A percentile compares a stretch with the other conserved stretches of the same genome.
phyloP scores from a whole-genome alignment of 2,329 filamentous ascomycete genomes.

The Phyllosticta capitalensis region DNA sequence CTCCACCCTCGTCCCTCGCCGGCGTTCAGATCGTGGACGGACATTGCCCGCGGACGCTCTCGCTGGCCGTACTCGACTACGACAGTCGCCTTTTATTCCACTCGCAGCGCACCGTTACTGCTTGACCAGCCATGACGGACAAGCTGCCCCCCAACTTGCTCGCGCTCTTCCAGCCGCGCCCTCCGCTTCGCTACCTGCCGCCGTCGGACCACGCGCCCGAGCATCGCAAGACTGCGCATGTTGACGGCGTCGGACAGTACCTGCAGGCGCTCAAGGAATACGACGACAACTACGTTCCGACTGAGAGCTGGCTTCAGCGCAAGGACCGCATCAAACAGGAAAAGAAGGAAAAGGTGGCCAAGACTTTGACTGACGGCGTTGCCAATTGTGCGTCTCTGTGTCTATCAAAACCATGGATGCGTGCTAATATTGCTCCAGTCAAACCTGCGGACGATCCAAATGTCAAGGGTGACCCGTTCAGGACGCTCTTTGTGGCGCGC shows the following conservation, averaged over 20 bases:
- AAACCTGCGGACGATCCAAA: constrained; percentile 79
- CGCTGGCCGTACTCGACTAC: background rate
- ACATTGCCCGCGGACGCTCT: background rate
- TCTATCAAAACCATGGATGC: background rate
- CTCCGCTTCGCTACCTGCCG: constrained; percentile 80
- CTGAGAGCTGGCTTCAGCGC: constrained; percentile 85
- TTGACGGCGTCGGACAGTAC: constrained; percentile 66
- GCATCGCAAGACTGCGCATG: constrained; percentile 63
- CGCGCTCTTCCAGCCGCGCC: constrained; percentile 89
- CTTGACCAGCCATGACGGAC: constrained; percentile 64
- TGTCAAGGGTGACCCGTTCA: constrained; percentile 86
- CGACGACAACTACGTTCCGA: constrained; percentile 66
- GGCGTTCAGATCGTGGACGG: background rate
- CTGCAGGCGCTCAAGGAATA: constrained; percentile 67
- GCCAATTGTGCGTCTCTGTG: constrained; percentile 47
- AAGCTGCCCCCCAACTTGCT: constrained; percentile 88
- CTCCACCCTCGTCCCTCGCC: constrained; percentile 11
- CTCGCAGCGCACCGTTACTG: background rate
- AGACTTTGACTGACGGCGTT: constrained; percentile 53
- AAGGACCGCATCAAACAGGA: constrained; percentile 77
- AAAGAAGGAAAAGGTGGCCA: constrained; percentile 60
- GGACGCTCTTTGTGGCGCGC: constrained; percentile 84
- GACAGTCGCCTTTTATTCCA: background rate
- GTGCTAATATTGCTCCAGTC: constrained; percentile 41
- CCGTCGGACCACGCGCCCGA: constrained; percentile 76